A percentile compares a stretch with the other conserved stretches of the same genome.
Conservation (phyloP, 768 basidiomycete genomes). For the Neoboletus brunneissimus region DNA sequence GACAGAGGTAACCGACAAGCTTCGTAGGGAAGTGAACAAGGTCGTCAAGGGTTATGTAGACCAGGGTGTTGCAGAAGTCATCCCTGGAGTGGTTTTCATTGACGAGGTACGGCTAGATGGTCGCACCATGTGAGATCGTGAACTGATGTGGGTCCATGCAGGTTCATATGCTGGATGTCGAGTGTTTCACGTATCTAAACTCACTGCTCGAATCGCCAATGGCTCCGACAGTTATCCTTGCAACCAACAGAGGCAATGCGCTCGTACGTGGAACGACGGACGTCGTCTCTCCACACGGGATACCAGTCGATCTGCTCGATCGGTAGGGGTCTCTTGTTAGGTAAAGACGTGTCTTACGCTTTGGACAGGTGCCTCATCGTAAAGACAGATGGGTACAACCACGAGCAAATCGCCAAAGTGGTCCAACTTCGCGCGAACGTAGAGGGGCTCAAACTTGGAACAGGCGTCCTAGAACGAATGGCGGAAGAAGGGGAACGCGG, state of each 20-base stretch:
- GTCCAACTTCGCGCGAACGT: constrained; percentile 82
- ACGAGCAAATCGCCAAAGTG: constrained; percentile 83
- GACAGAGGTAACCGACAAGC: constrained; percentile 96
- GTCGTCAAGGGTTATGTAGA: constrained; percentile 97
- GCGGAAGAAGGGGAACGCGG: constrained; percentile 80
- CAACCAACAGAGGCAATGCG: constrained; percentile 92
- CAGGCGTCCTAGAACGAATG: constrained; percentile 75
- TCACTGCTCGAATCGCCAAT: constrained; percentile 92
- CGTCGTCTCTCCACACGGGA: constrained; percentile 87
- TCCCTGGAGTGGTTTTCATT: constrained; percentile 97
- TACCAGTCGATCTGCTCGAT: constrained; percentile 92
- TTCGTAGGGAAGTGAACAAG: constrained; percentile 93
- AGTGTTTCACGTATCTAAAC: constrained; percentile 98
- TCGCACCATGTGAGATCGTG: not conserved
- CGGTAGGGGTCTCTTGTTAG: constrained; percentile 46
- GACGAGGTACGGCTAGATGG: constrained; percentile 71
- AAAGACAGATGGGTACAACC: constrained; percentile 79
- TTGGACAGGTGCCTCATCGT: constrained; percentile 83
- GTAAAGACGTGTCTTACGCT: constrained; percentile 6
- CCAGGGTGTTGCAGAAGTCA: constrained; percentile 96
- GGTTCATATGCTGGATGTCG: constrained; percentile 99
- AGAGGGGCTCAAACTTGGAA: constrained; percentile 76
- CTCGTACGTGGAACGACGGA: constrained; percentile 93
- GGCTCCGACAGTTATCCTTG: constrained; percentile 96
- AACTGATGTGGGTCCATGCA: constrained; percentile 32